Evolutionary conservation across 2,329 filamentous ascomycete species (phyloP).

Genomic region (Xylaria polymorpha): DNA sequence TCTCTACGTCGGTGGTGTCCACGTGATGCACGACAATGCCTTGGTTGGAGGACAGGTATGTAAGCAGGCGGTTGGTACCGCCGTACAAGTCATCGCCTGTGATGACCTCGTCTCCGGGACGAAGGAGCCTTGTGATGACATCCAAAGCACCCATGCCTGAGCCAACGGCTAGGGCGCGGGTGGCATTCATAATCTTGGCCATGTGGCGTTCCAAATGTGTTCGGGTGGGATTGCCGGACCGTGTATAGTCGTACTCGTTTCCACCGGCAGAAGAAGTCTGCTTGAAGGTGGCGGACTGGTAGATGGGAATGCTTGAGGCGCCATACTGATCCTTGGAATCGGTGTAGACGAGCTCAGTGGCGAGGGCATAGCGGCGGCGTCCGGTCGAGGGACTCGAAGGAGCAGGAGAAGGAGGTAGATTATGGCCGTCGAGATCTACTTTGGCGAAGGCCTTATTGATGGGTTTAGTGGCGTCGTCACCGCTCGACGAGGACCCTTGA

Average conservation of each 20-base stretch:
- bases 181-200: conserved; percentile 98
- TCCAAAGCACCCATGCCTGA: conserved; percentile 98
- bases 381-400: conserved; percentile 90
- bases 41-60: conserved; percentile 88
- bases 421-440: conserved; percentile 83
- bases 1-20: conserved; percentile 84
- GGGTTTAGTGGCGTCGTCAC: conserved; percentile 54
- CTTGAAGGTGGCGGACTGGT: conserved; percentile 99
- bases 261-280: conserved; percentile 83
- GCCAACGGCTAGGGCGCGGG: conserved; percentile 89
- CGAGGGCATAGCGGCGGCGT: conserved; percentile 85
- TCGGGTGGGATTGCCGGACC: conserved; percentile 95
- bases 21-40: conserved; percentile 96
- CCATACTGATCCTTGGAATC: conserved; percentile 98
- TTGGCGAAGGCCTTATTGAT: conserved; percentile 66
- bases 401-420: conserved; percentile 90
- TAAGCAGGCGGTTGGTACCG: conserved; percentile 91
- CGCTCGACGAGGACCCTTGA: conserved; percentile 48
- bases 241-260: conserved; percentile 97
- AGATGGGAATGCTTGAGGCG: conserved; percentile 94
- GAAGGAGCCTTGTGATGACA: conserved; percentile 90
- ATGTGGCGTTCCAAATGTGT: conserved; percentile 96
- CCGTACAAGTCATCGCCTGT: conserved; percentile 98
- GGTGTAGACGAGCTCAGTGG: conserved; percentile 96
- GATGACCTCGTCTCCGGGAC: conserved; percentile 95